These are phyloP conservation scores for Microcyclospora tardicrescens DNA, from an alignment of 2,329 filamentous ascomycete genomes.

Conservation along the genomic window DNA sequence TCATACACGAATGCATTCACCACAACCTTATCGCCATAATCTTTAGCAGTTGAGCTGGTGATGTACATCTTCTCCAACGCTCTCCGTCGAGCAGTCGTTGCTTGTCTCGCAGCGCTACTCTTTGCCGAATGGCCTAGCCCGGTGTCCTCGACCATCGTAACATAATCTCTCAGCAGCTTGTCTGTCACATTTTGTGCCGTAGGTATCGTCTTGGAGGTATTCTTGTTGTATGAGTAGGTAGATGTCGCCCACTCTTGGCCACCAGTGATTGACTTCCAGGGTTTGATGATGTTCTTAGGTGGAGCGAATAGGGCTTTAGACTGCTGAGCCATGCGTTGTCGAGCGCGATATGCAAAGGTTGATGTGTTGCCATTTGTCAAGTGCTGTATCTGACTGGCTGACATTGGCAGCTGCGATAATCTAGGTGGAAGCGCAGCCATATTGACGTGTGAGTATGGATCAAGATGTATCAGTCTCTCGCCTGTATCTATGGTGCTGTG, in stretches of 20 bases:
- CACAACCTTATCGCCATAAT: slow-evolving; percentile 11
- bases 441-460: slow-evolving; percentile 1
- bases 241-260: slow-evolving; percentile 15
- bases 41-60: slow-evolving; percentile 8
- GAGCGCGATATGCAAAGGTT: neutral
- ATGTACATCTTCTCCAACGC: slow-evolving; percentile 8
- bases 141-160: slow-evolving; percentile 5
- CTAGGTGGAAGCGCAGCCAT: neutral
- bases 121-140: neutral
- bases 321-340: neutral
- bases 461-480: neutral
- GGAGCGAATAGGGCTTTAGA: neutral
- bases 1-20: slow-evolving; percentile 13
- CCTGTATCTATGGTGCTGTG: too few species aligned
- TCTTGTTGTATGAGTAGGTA: slow-evolving; percentile 14
- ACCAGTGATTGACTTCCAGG: slow-evolving; percentile 8
- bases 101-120: slow-evolving; percentile 4
- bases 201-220: slow-evolving; percentile 10
- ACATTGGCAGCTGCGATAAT: neutral
- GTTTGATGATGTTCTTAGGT: slow-evolving; percentile 2
- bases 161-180: slow-evolving; percentile 10
- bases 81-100: slow-evolving; percentile 6
- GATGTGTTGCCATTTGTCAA: neutral
- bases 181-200: slow-evolving; percentile 7
- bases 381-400: neutral